Conservation (phyloP, 2,329 filamentous ascomycete genomes). For the Cordyceps militaris region DNA sequence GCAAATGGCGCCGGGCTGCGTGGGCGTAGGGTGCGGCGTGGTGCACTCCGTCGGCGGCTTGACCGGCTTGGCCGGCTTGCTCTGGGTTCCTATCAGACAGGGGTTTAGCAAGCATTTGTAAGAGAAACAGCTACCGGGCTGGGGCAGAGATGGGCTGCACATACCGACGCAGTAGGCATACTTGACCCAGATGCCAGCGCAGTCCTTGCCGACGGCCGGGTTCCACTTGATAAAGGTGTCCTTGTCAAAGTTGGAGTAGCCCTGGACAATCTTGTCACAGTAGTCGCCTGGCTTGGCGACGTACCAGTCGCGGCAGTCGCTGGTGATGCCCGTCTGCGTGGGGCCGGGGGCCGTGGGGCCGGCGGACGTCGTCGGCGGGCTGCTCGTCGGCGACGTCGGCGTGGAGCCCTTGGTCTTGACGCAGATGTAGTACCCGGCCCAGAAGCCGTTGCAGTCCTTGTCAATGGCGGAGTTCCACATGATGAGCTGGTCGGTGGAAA, state of each 20-base stretch:
- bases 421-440: conserved; percentile 1
- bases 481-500: conserved; percentile 1
- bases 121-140: too few species aligned
- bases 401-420: background rate
- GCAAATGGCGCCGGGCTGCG: background rate
- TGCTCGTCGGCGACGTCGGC: background rate
- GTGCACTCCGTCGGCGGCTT: background rate
- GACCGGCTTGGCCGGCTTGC: background rate
- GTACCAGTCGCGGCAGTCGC: conserved; percentile 5
- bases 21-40: background rate
- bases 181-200: background rate
- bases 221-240: conserved; percentile 1
- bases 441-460: conserved; percentile 2
- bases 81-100: background rate
- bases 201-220: conserved; percentile 1
- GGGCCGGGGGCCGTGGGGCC: background rate
- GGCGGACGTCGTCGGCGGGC: background rate
- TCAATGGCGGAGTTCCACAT: conserved; percentile 10
- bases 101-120: too few species aligned
- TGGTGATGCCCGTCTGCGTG: background rate
- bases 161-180: conserved; percentile 7
- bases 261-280: conserved; percentile 3
- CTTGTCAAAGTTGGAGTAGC: background rate
- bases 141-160: background rate
- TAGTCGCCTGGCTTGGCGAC: background rate